Percentiles rank a stretch among this genome's conserved stretches.
These are phyloP conservation scores for Thelephora ganbajun DNA, from an alignment of 768 basidiomycete species.

Conservation along the genomic window DNA sequence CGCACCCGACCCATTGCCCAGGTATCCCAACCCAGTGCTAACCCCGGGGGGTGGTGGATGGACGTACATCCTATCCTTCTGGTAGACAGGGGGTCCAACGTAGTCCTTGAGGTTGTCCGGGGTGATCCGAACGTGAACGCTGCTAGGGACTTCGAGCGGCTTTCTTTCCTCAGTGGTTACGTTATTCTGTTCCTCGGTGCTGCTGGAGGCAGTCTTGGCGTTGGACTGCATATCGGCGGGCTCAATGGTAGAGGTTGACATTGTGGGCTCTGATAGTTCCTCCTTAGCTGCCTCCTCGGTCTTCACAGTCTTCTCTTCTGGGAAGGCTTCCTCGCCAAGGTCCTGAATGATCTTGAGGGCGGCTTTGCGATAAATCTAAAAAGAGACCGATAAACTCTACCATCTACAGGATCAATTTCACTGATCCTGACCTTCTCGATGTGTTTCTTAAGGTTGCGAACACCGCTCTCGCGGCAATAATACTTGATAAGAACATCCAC, in stretches of 20 bases:
- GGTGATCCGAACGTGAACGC: slow-evolving; percentile 70
- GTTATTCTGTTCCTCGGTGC: slow-evolving; percentile 21
- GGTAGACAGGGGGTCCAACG: slow-evolving; percentile 90
- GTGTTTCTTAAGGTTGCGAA: slow-evolving; percentile 93
- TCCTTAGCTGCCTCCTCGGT: slow-evolving; percentile 7
- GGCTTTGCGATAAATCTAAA: slow-evolving; percentile 90
- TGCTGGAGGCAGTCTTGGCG: slow-evolving; percentile 12
- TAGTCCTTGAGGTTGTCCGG: slow-evolving; percentile 89
- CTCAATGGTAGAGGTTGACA: slow-evolving; percentile 27
- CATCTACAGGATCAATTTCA: not conserved
- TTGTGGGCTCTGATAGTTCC: slow-evolving; percentile 6
- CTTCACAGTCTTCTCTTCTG: slow-evolving; percentile 38
- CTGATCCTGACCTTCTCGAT: slow-evolving; percentile 72
- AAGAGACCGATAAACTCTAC: not conserved
- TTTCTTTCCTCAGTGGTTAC: slow-evolving; percentile 70
- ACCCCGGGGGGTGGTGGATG: slow-evolving; percentile 80
- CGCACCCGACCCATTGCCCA: slow-evolving; percentile 91
- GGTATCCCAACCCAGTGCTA: slow-evolving; percentile 86
- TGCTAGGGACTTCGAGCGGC: slow-evolving; percentile 68
- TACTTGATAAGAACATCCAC: slow-evolving; percentile 89
- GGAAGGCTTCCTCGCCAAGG: slow-evolving; percentile 74
- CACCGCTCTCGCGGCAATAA: slow-evolving; percentile 95
- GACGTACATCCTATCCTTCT: slow-evolving; percentile 86
- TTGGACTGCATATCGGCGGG: slow-evolving; percentile 33
- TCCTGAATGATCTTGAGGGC: slow-evolving; percentile 85